Evolutionary conservation across 495 filamentous ascomycete genomes (phyloP).

Genomic region (Penicillium cataractarum): DNA sequence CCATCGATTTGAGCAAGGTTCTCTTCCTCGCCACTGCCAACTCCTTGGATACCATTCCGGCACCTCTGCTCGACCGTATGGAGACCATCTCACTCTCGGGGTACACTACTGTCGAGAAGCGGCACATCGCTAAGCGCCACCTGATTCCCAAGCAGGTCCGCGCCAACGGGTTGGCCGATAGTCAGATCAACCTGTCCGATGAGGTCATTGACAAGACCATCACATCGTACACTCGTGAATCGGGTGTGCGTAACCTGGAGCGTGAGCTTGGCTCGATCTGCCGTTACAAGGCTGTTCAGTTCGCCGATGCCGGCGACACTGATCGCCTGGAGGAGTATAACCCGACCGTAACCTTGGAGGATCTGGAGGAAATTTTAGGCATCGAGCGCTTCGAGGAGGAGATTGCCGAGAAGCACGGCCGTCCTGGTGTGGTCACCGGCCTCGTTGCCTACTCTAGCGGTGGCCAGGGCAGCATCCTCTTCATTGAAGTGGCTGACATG

Average conservation of each 20-base stretch:
- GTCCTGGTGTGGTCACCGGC: slow-evolving; percentile 94
- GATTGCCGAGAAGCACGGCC: slow-evolving; percentile 83
- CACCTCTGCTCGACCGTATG: slow-evolving; percentile 95
- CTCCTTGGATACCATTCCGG: slow-evolving; percentile 90
- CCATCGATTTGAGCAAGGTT: slow-evolving; percentile 93
- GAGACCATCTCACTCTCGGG: slow-evolving; percentile 90
- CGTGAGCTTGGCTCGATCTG: slow-evolving; percentile 94
- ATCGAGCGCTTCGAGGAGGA: slow-evolving; percentile 96
- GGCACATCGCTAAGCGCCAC: slow-evolving; percentile 91
- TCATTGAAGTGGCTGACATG: slow-evolving; percentile 98
- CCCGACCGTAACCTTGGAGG: slow-evolving; percentile 70
- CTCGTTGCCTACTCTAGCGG: slow-evolving; percentile 95
- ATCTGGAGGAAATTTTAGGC: slow-evolving; percentile 88
- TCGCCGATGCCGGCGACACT: slow-evolving; percentile 83
- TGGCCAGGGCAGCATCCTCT: slow-evolving; percentile 93
- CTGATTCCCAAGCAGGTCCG: slow-evolving; percentile 92
- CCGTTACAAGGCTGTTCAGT: slow-evolving; percentile 93
- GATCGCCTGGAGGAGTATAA: slow-evolving; percentile 71
- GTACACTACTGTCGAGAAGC: slow-evolving; percentile 98
- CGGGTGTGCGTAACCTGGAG: slow-evolving; percentile 96
- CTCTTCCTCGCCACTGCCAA: slow-evolving; percentile 99
- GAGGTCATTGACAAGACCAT: slow-evolving; percentile 94
- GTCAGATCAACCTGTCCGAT: slow-evolving; percentile 73
- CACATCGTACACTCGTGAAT: slow-evolving; percentile 93
- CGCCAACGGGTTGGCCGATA: slow-evolving; percentile 73